Evolutionary conservation across 345 rosid genomes (phyloP).

Genomic region (Pugionium dolabratum): DNA sequence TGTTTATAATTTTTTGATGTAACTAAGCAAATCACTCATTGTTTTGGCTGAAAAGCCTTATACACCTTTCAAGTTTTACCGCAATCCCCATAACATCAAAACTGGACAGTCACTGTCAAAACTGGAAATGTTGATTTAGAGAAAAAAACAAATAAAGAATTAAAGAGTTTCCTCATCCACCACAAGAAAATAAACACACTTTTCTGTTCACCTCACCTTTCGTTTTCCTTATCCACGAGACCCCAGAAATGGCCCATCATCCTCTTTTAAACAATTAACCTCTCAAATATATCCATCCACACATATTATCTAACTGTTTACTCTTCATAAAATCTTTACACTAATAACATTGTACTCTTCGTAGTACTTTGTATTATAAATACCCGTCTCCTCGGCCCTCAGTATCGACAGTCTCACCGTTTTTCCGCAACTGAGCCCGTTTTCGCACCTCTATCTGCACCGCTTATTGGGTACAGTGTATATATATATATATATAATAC

Average conservation of each 20-base stretch:
- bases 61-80: background rate
- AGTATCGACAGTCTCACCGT: constrained; percentile 7
- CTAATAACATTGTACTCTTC: background rate
- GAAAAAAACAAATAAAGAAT: background rate
- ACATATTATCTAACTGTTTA: background rate
- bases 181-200: constrained; percentile 13
- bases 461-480: constrained; percentile 40
- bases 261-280: background rate
- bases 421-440: constrained; percentile 53
- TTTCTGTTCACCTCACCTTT: constrained; percentile 32
- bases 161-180: constrained; percentile 2
- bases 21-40: background rate
- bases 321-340: constrained; percentile 1
- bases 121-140: background rate
- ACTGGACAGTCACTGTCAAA: background rate
- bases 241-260: constrained; percentile 7
- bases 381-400: background rate
- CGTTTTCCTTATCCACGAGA: constrained; percentile 38
- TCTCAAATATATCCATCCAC: background rate
- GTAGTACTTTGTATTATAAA: constrained; percentile 16
- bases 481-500: background rate
- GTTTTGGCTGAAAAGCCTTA: background rate
- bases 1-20: constrained; percentile 12
- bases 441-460: constrained; percentile 53
- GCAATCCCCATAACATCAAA: background rate